phyloP scores from a whole-genome alignment of 257 asterid genomes.

The Solanum chiquidenum region DNA sequence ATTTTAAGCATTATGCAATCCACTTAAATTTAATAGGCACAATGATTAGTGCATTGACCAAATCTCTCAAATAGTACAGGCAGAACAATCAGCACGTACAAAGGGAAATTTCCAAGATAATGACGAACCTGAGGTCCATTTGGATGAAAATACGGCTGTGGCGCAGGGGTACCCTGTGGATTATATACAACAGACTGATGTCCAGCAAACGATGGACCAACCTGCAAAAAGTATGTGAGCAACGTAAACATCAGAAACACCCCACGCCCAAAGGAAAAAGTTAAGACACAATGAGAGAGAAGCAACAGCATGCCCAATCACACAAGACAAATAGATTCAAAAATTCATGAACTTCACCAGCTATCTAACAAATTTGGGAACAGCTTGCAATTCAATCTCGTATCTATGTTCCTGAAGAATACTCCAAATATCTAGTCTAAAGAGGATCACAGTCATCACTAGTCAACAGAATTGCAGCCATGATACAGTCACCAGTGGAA shows the following conservation, averaged over 20 bases:
- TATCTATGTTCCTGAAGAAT: not conserved
- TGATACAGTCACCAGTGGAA: not conserved
- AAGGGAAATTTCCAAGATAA: not conserved
- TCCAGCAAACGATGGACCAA: conserved; percentile 53
- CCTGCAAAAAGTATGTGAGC: conserved; percentile 30
- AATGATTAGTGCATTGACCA: not conserved
- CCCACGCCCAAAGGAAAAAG: not conserved
- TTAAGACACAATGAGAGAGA: not conserved
- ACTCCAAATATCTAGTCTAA: not conserved
- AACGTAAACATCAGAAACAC: not conserved
- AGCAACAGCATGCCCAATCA: not conserved
- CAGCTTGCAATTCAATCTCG: not conserved
- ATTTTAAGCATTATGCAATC: not conserved
- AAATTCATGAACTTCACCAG: not conserved
- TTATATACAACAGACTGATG: conserved; percentile 72
- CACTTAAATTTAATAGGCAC: not conserved
- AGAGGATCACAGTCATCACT: not conserved
- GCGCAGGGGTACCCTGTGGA: conserved; percentile 61
- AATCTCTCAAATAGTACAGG: not conserved
- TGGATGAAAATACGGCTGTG: conserved; percentile 78
- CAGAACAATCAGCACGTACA: not conserved
- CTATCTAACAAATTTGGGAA: not conserved
- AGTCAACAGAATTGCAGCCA: not conserved
- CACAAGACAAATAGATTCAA: not conserved
- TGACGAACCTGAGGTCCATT: conserved; percentile 81